A percentile compares a stretch with the other conserved stretches of the same genome.
These are phyloP conservation scores for Conticribra weissflogii DNA, from an alignment of 108 stramenopile species.

Conservation along the genomic window DNA sequence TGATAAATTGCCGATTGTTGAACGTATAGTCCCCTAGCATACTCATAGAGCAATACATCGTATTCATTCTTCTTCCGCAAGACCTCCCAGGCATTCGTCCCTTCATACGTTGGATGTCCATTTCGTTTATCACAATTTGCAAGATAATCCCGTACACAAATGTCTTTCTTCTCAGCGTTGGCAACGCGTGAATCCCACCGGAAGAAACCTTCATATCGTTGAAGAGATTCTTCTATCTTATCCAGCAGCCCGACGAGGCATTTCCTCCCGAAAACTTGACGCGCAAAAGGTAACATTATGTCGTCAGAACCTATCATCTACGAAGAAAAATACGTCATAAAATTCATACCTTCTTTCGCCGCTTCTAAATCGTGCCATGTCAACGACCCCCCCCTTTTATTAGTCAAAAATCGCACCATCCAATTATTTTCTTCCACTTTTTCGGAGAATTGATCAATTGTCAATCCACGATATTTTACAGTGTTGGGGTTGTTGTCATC, in stretches of 20 bases:
- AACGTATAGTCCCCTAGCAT: slow-evolving; percentile 36
- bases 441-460: slow-evolving; percentile 50
- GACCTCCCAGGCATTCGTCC: slow-evolving; percentile 39
- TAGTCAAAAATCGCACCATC: slow-evolving; percentile 57
- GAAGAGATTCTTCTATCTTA: slow-evolving; percentile 42
- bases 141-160: slow-evolving; percentile 21
- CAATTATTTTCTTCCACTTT: slow-evolving; percentile 50
- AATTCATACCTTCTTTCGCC: slow-evolving; percentile 48
- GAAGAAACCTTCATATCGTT: slow-evolving; percentile 45
- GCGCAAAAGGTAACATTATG: too few relatives aligned
- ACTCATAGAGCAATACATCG: slow-evolving; percentile 45
- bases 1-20: slow-evolving; percentile 40
- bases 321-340: background rate
- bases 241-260: slow-evolving; percentile 60
- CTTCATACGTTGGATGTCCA: slow-evolving; percentile 33
- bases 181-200: slow-evolving; percentile 39
- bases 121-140: slow-evolving; percentile 26
- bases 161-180: slow-evolving; percentile 10
- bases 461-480: slow-evolving; percentile 32
- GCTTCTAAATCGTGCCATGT: slow-evolving; percentile 50
- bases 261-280: slow-evolving; percentile 46
- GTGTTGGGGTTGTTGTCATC: slow-evolving; percentile 21
- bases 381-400: slow-evolving; percentile 42
- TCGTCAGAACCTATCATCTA: background rate
- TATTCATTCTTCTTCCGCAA: slow-evolving; percentile 44